Evolutionary conservation across 208 protist genomes (phyloP).

Genomic region (Blastocrithidia nonstop): DNA sequence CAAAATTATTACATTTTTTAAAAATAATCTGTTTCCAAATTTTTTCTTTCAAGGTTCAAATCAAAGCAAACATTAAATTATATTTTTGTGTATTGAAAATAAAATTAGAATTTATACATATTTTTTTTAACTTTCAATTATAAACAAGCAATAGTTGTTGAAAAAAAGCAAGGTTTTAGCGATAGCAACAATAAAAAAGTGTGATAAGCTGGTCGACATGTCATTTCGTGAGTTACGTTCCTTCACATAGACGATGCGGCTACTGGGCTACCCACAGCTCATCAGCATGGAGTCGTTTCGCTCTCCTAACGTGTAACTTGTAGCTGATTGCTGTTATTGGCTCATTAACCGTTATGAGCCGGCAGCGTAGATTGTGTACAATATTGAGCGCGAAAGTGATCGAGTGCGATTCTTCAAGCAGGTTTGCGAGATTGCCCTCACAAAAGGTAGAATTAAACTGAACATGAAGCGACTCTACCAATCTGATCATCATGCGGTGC

Average conservation of each 20-base stretch:
- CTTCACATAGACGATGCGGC: conserved; percentile 92
- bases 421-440: conserved; percentile 61
- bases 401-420: conserved; percentile 90
- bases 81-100: too few species aligned
- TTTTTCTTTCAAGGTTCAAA: too few species aligned
- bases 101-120: too few species aligned
- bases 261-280: conserved; percentile 88
- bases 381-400: conserved; percentile 82
- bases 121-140: too few species aligned
- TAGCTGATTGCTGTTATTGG: conserved; percentile 88
- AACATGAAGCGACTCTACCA: conserved; percentile 92
- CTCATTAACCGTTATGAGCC: conserved; percentile 88
- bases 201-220: too few species aligned
- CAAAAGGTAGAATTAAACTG: conserved; percentile 84
- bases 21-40: background rate
- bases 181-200: too few species aligned
- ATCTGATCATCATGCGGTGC: conserved; percentile 89
- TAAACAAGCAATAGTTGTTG: too few species aligned
- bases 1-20: conserved; percentile 3
- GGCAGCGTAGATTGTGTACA: conserved; percentile 77
- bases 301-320: conserved; percentile 91
- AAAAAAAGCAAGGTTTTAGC: too few species aligned
- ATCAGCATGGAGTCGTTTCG: conserved; percentile 95
- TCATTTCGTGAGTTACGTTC: conserved; percentile 87
- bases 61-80: too few species aligned